Conservation (phyloP, 495 filamentous ascomycete species). For the Podospora pseudoanserina region DNA sequence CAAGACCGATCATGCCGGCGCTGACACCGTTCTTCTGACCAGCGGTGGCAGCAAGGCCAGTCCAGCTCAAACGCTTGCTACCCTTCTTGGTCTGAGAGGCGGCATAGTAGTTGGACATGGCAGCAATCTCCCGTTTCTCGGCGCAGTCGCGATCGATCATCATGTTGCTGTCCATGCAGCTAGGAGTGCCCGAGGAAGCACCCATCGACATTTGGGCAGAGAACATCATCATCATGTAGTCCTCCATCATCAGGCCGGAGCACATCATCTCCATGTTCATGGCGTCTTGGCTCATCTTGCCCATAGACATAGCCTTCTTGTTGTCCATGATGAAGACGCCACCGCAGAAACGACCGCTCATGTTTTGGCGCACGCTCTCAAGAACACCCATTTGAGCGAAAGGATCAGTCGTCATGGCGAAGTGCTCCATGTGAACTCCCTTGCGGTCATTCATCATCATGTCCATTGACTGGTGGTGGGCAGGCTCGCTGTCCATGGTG, state of each 20-base stretch:
- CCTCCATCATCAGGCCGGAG: conserved; percentile 28
- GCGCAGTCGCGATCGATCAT: conserved; percentile 35
- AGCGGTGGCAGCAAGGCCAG: conserved; percentile 28
- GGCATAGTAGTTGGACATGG: conserved; percentile 32
- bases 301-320: background rate
- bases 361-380: conserved; percentile 30
- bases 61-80: conserved; percentile 38
- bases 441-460: conserved; percentile 8
- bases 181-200: conserved; percentile 6
- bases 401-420: conserved; percentile 35
- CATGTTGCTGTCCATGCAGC: conserved; percentile 26
- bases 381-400: conserved; percentile 38
- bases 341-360: conserved; percentile 36
- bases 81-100: conserved; percentile 21
- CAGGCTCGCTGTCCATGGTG: conserved; percentile 16
- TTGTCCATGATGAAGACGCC: conserved; percentile 35
- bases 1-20: conserved; percentile 28
- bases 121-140: conserved; percentile 41
- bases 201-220: conserved; percentile 22
- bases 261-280: conserved; percentile 5
- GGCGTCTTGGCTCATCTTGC: background rate
- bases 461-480: conserved; percentile 10
- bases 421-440: conserved; percentile 37
- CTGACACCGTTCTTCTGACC: conserved; percentile 26
- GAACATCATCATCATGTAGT: conserved; percentile 31